Evolutionary conservation across 139 green algal genomes (phyloP).

Genomic region (Haematococcus lacustris): DNA sequence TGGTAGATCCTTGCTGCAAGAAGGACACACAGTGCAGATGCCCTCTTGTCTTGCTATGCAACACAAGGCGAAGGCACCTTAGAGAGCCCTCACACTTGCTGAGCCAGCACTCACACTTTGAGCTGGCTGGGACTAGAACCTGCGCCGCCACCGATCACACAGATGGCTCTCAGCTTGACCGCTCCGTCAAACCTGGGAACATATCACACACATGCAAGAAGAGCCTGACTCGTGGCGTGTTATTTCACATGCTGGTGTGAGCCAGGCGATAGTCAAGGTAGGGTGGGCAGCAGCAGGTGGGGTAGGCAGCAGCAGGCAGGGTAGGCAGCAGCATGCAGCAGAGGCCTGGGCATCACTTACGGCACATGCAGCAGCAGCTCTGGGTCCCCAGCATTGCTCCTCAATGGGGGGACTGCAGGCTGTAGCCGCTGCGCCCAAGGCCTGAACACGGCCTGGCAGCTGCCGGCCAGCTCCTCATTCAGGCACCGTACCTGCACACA

Average conservation of each 20-base stretch:
- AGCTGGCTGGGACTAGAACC: constrained; percentile 53
- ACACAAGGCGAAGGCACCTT: too few species aligned
- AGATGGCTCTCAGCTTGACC: constrained; percentile 79
- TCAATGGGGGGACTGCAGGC: constrained; percentile 23
- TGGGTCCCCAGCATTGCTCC: constrained; percentile 75
- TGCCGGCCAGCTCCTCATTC: constrained; percentile 63
- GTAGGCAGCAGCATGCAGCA: too few species aligned
- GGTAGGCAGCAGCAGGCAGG: too few species aligned
- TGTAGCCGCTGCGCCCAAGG: constrained; percentile 63
- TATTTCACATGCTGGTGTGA: too few species aligned
- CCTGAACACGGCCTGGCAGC: constrained; percentile 53
- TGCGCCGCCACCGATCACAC: constrained; percentile 54
- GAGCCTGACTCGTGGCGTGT: too few species aligned
- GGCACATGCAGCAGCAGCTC: constrained; percentile 86
- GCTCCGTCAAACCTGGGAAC: constrained; percentile 70
- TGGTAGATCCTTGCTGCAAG: too few species aligned
- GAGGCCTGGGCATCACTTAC: constrained; percentile 31
- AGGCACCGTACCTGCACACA: constrained; percentile 60
- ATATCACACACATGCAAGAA: too few species aligned
- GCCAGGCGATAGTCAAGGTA: too few species aligned
- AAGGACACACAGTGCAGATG: too few species aligned
- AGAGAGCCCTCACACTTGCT: too few species aligned
- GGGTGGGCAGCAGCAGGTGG: too few species aligned
- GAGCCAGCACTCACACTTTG: constrained; percentile 37
- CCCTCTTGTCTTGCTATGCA: too few species aligned